Conservation (phyloP, 2,329 filamentous ascomycete species). For the Claviceps maximensis region DNA sequence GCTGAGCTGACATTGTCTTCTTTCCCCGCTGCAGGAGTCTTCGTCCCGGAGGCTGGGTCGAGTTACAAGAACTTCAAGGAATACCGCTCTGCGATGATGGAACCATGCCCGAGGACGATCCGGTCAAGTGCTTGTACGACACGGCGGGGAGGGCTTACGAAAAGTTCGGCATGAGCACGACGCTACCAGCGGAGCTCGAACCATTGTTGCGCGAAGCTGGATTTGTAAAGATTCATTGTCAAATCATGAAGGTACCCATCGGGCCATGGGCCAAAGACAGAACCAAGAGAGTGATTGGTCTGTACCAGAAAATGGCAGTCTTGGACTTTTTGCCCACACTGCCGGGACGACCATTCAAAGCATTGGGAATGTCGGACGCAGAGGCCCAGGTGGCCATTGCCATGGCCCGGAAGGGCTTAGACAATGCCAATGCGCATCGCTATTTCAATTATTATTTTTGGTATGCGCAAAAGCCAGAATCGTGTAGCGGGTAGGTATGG, state of each 20-base stretch:
- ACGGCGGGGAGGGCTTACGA: conserved; percentile 7
- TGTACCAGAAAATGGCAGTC: conserved; percentile 25
- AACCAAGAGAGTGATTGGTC: conserved; percentile 23
- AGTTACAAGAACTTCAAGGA: conserved; percentile 26
- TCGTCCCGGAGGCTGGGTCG: conserved; percentile 30
- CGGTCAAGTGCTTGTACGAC: conserved; percentile 6
- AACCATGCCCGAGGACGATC: conserved; percentile 12
- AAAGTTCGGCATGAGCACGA: conserved; percentile 10
- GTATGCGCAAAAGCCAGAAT: conserved; percentile 22
- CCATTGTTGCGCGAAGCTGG: conserved; percentile 8
- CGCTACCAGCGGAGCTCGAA: conserved; percentile 9
- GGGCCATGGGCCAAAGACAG: conserved; percentile 21
- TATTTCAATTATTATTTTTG: conserved; percentile 24
- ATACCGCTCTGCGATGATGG: conserved; percentile 22
- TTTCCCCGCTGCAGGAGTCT: conserved; percentile 10
- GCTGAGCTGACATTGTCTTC: not conserved
- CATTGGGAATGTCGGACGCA: conserved; percentile 14
- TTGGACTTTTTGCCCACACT: conserved; percentile 23
- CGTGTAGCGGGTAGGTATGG: not conserved
- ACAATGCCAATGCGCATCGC: conserved; percentile 19
- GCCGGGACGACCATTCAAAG: conserved; percentile 21
- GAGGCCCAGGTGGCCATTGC: conserved; percentile 18
- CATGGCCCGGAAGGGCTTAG: conserved; percentile 13
- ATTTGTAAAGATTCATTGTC: conserved; percentile 16
- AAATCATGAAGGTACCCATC: conserved; percentile 24